Conservation (phyloP, 2,329 filamentous ascomycete species). For the Fusarium multiceps region DNA sequence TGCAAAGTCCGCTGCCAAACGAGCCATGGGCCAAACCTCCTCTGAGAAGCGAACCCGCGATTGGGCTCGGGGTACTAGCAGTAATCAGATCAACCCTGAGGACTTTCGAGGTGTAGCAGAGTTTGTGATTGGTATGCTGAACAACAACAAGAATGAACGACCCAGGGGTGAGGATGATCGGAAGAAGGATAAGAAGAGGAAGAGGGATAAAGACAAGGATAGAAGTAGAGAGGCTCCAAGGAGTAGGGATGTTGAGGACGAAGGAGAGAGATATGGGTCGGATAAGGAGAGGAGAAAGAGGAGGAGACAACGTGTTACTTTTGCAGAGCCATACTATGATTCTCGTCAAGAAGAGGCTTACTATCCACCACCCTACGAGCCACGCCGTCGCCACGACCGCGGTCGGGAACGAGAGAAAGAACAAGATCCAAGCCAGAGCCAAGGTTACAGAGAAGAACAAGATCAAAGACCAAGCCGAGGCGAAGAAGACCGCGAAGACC, state of each 20-base stretch:
- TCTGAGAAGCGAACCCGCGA: slow-evolving; percentile 26
- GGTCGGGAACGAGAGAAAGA: neutral
- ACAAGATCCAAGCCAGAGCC: neutral
- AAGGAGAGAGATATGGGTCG: slow-evolving; percentile 28
- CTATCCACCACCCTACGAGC: slow-evolving; percentile 24
- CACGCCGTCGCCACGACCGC: neutral
- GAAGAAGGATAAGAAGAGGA: slow-evolving; percentile 30
- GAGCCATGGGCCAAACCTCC: slow-evolving; percentile 34
- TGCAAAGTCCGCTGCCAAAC: slow-evolving; percentile 42
- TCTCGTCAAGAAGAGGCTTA: slow-evolving; percentile 23
- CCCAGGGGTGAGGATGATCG: slow-evolving; percentile 21
- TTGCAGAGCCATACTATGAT: slow-evolving; percentile 40
- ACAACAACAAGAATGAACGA: slow-evolving; percentile 18
- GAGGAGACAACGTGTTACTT: slow-evolving; percentile 38
- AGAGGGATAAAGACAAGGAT: slow-evolving; percentile 30
- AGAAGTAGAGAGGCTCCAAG: slow-evolving; percentile 21
- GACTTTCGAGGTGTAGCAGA: slow-evolving; percentile 41
- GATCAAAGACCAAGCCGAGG: neutral
- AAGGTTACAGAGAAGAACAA: neutral
- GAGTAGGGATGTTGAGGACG: slow-evolving; percentile 16
- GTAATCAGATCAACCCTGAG: slow-evolving; percentile 34
- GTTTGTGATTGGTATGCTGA: slow-evolving; percentile 42
- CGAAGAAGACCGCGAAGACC: slow-evolving; percentile 30
- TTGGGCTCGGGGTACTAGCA: slow-evolving; percentile 7
- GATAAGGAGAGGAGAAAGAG: slow-evolving; percentile 38